A percentile compares a stretch with the other conserved stretches of the same genome.
phyloP scores from a whole-genome alignment of 345 rosid genomes.

The Eucalyptus polybractea region DNA sequence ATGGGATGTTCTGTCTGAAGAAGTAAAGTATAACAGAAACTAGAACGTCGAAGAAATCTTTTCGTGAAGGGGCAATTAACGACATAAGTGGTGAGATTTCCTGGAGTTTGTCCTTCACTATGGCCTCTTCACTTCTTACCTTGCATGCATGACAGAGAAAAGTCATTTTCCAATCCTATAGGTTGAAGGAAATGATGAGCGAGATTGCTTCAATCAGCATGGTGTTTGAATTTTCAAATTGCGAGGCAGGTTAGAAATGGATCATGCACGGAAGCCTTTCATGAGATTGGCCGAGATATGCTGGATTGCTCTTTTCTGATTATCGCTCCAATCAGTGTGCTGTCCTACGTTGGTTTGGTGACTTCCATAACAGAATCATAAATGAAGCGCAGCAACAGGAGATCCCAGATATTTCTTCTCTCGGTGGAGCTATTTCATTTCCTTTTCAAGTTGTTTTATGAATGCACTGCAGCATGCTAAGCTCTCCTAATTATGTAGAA shows the following conservation, averaged over 20 bases:
- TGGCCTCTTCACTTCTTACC: not conserved
- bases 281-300: not conserved
- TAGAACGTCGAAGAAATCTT: not conserved
- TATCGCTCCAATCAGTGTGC: not conserved
- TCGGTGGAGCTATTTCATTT: not conserved
- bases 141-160: not conserved
- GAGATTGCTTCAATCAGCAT: not conserved
- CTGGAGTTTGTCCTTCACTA: not conserved
- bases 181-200: not conserved
- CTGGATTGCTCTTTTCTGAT: not conserved
- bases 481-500: not conserved
- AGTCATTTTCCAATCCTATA: not conserved
- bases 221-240: not conserved
- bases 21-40: conserved; percentile 24
- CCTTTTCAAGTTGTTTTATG: not conserved
- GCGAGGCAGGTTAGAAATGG: not conserved
- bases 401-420: not conserved
- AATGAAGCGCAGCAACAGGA: not conserved
- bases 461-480: not conserved
- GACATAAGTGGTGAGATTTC: not conserved
- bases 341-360: not conserved
- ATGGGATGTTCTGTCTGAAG: conserved; percentile 69
- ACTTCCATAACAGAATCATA: not conserved
- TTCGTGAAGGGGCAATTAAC: not conserved
- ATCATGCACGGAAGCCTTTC: not conserved